Base-by-base conservation (phyloP, 164 flowering plant genomes). In the Vitis riparia region DNA sequence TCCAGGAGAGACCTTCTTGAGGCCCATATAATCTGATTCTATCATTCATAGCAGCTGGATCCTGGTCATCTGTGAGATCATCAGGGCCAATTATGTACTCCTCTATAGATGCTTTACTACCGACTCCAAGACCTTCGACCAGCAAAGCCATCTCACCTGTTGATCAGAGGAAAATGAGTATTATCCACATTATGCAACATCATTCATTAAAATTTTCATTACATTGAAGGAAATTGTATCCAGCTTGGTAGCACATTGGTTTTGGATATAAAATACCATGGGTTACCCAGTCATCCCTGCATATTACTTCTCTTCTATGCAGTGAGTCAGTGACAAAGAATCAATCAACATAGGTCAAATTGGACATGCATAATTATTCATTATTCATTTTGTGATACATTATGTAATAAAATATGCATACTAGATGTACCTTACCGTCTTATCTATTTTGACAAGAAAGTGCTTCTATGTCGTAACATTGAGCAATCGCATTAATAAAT, bases 141-240 rank as follows among this genome's bases (percentile, higher is more conserved):
- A 86, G 78, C 56, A 86, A 79, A 67, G 89, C 89, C 87, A 86
- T 75, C 79, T 86, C 89, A 67, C 85, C 89, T 85, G 83, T 68
- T 58, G 68, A 76, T 56, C 70, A 8, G 8, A 67, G 44, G 5
- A 66, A 63, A 2, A 32, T 68, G 16, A 62, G 37, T 58, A 64
- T 19, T 70, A 62, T 62, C 50, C 55, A 62, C 64, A 27, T 61
- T 14, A 32, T 5, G 64, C 49, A 15, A 30, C 32, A 61, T 37
- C 9, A 29, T 59, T 13, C 44, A 30, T 14, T 9, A 53, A 53
- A 23, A 23, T 23, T 23, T 13, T 12, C 14, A 13, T 53, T 37
- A 37, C 0, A 37, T 5, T 5, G 44, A 37, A 37, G 7, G 44
- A 37, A 37, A 37, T 37, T 37, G 44, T 37, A 37, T 37, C 0